These are phyloP conservation scores for Ophiobolus disseminans DNA, from an alignment of 2,329 filamentous ascomycete genomes.

Conservation along the genomic window DNA sequence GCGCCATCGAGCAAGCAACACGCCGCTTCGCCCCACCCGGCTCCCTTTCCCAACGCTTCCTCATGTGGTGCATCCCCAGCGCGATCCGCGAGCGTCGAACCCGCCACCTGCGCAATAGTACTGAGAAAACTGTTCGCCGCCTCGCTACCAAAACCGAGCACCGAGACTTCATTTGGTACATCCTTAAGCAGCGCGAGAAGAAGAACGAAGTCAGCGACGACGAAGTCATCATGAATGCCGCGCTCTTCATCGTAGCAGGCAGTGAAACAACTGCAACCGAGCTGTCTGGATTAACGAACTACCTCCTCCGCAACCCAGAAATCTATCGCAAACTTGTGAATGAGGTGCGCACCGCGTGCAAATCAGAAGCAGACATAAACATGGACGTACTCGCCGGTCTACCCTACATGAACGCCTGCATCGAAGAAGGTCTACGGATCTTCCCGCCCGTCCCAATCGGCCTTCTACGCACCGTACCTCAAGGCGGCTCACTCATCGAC, in stretches of 20 bases:
- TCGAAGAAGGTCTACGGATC: slow-evolving; percentile 56
- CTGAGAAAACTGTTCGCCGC: slow-evolving; percentile 38
- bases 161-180: slow-evolving; percentile 47
- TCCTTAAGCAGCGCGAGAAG: slow-evolving; percentile 41
- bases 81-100: slow-evolving; percentile 33
- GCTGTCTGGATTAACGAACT: slow-evolving; percentile 41
- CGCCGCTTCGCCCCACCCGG: slow-evolving; percentile 37
- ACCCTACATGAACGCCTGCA: slow-evolving; percentile 54
- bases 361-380: slow-evolving; percentile 40
- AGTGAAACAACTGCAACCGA: slow-evolving; percentile 45
- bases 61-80: slow-evolving; percentile 40
- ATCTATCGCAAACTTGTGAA: slow-evolving; percentile 30
- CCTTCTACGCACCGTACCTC: slow-evolving; percentile 46
- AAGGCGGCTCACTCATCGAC: slow-evolving; percentile 47
- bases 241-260: slow-evolving; percentile 43
- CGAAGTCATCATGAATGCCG: slow-evolving; percentile 43
- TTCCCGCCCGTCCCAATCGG: slow-evolving; percentile 55
- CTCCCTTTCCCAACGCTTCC: slow-evolving; percentile 28
- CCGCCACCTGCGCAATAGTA: slow-evolving; percentile 38
- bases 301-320: slow-evolving; percentile 37
- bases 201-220: slow-evolving; percentile 44
- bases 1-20: slow-evolving; percentile 40
- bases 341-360: slow-evolving; percentile 36
- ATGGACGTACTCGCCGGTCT: slow-evolving; percentile 39
- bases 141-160: slow-evolving; percentile 40